These are phyloP conservation scores for Rhizoclosmatium globosum DNA, from an alignment of 192 early-diverging fungal species.

Conservation along the genomic window DNA sequence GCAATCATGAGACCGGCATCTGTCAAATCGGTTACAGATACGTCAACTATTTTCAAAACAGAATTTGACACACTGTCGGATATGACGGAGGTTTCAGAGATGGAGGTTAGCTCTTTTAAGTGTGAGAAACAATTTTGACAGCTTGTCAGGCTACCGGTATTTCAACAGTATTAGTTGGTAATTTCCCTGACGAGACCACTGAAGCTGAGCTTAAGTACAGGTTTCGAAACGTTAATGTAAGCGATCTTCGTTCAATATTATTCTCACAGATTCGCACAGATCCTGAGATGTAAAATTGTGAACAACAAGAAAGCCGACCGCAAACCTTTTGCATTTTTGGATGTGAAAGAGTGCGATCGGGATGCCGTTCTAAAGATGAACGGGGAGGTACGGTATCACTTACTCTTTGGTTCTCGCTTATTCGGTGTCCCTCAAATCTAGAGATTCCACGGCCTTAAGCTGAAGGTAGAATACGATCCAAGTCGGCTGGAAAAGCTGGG, in stretches of 20 bases:
- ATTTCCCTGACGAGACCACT: constrained; percentile 27
- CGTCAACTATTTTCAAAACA: neutral
- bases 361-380: constrained; percentile 27
- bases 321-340: constrained; percentile 24
- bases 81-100: constrained; percentile 21
- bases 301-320: constrained; percentile 32
- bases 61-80: constrained; percentile 23
- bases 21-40: neutral
- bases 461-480: constrained; percentile 36
- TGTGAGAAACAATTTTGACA: neutral
- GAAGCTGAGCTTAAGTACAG: constrained; percentile 11
- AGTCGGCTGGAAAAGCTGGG: constrained; percentile 30
- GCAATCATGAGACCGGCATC: too few relatives aligned
- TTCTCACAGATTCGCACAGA: neutral
- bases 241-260: neutral
- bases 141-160: neutral
- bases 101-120: constrained; percentile 6
- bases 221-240: constrained; percentile 27
- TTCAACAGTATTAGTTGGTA: constrained; percentile 27
- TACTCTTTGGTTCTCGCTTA: neutral
- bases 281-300: constrained; percentile 30
- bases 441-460: constrained; percentile 25
- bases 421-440: neutral
- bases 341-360: constrained; percentile 24
- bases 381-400: constrained; percentile 13